A percentile compares a stretch with the other conserved stretches of the same genome.
Evolutionary conservation across 2,329 filamentous ascomycete species (phyloP).

Genomic region (Cryphonectria japonica): DNA sequence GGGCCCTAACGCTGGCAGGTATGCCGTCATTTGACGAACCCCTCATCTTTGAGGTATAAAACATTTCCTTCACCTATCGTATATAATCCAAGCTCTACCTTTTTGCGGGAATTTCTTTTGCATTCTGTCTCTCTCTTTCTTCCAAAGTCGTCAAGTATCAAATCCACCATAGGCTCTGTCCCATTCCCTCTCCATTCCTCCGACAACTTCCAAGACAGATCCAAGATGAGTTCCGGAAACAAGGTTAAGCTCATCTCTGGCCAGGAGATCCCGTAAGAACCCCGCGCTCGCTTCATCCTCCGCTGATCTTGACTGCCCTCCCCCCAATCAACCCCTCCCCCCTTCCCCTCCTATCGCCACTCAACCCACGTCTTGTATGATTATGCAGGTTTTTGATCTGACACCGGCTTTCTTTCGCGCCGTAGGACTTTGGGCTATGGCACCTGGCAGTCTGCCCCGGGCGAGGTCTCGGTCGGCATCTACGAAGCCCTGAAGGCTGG

Average conservation of each 20-base stretch:
- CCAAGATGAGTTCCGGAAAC: conserved; percentile 57
- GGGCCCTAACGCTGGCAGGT: not conserved
- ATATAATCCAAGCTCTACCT: not conserved
- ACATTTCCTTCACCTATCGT: not conserved
- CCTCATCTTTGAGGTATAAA: conserved; percentile 7
- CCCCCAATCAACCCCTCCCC: too few relatives aligned
- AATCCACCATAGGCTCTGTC: not conserved
- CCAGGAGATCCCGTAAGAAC: conserved; percentile 59
- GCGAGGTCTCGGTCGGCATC: conserved; percentile 67
- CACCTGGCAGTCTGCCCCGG: conserved; percentile 70
- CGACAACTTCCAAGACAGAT: not conserved
- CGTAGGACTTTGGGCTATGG: conserved; percentile 45
- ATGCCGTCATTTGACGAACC: conserved; percentile 24
- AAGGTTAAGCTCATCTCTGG: conserved; percentile 66
- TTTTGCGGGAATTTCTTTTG: not conserved
- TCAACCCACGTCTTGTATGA: not conserved
- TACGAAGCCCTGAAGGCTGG: conserved; percentile 65
- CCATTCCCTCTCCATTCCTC: not conserved
- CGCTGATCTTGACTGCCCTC: not conserved
- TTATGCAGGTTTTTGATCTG: not conserved
- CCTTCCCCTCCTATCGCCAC: not conserved
- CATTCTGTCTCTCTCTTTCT: not conserved
- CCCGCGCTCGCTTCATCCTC: conserved; percentile 35
- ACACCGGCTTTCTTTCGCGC: not conserved
- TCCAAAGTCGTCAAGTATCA: not conserved